A percentile compares a stretch with the other conserved stretches of the same genome.
These are phyloP conservation scores for Takashimella koratensis DNA, from an alignment of 1,284 basidiomycete species.

Conservation along the genomic window DNA sequence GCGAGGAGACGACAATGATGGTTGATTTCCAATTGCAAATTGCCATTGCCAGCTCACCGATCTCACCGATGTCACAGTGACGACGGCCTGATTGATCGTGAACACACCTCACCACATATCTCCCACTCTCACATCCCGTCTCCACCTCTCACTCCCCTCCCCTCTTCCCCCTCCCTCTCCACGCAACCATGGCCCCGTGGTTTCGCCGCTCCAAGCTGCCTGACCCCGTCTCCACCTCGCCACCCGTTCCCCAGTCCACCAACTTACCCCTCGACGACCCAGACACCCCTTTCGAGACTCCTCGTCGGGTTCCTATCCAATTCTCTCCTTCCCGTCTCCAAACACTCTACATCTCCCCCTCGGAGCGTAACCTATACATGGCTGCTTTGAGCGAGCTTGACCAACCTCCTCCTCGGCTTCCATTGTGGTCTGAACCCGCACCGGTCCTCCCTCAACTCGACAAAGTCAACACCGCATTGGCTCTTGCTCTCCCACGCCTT, in stretches of 20 bases:
- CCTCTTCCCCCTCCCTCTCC: not conserved
- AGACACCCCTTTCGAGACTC: not conserved
- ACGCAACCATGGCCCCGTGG: not conserved
- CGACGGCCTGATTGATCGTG: too few species aligned
- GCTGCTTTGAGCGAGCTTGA: constrained; percentile 39
- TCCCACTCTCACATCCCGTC: too few species aligned
- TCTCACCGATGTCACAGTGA: too few species aligned
- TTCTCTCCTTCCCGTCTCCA: constrained; percentile 28
- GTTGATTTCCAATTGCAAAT: too few species aligned
- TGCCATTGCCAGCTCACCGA: too few species aligned
- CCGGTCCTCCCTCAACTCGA: constrained; percentile 25
- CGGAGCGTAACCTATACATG: constrained; percentile 40
- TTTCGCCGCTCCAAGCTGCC: not conserved
- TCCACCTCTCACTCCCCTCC: too few species aligned
- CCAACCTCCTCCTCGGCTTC: constrained; percentile 25
- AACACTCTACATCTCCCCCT: constrained; percentile 35
- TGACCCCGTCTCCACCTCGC: not conserved
- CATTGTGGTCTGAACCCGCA: constrained; percentile 36
- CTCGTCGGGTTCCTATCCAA: constrained; percentile 18
- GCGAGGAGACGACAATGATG: too few species aligned
- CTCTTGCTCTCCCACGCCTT: constrained; percentile 6
- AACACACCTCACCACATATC: too few species aligned
- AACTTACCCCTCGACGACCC: not conserved
- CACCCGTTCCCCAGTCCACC: not conserved
- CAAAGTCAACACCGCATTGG: constrained; percentile 1